phyloP scores from a whole-genome alignment of 345 rosid species.

The Salix exigua region DNA sequence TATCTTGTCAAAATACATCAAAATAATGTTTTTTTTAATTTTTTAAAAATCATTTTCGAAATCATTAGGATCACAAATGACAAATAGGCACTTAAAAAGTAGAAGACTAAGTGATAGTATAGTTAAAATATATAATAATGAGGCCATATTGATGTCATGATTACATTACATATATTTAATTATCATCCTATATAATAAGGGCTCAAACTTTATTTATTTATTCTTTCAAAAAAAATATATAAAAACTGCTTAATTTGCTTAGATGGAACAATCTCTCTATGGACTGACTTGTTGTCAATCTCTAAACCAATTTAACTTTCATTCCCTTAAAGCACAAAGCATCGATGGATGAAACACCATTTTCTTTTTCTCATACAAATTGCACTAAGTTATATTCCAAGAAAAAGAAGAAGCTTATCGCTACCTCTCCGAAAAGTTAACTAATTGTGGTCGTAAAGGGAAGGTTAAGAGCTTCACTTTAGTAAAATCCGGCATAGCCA shows the following conservation, averaged over 20 bases:
- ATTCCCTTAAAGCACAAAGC: constrained; percentile 10
- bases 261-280: neutral
- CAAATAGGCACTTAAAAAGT: neutral
- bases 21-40: no score
- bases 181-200: neutral
- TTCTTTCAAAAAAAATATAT: neutral
- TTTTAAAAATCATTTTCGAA: no score
- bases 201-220: neutral
- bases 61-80: no score
- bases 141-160: neutral
- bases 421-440: neutral
- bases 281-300: neutral
- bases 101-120: neutral
- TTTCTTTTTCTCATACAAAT: neutral
- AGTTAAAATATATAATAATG: neutral
- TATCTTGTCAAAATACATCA: no score
- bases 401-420: neutral
- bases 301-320: neutral
- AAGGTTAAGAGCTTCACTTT: neutral
- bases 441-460: neutral
- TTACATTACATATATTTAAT: neutral
- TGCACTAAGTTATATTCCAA: neutral
- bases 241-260: neutral
- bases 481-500: neutral
- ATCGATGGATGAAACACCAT: neutral